These are phyloP conservation scores for Daldinia caldariorum DNA, from an alignment of 495 filamentous ascomycete species.

Conservation along the genomic window DNA sequence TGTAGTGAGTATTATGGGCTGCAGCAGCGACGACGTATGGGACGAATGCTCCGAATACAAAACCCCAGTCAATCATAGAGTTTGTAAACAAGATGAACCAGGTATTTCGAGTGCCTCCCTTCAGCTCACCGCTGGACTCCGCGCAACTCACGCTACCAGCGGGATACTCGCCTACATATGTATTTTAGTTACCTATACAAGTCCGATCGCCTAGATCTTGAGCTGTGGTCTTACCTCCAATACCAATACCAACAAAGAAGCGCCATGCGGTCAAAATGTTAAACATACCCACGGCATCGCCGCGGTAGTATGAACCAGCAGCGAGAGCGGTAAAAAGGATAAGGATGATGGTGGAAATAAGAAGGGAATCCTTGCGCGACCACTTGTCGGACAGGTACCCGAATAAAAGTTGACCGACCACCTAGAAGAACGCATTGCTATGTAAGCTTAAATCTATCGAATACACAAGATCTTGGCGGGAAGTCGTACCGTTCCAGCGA, in stretches of 20 bases:
- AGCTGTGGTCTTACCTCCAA: constrained; percentile 77
- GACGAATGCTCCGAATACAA: constrained; percentile 78
- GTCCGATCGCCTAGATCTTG: constrained; percentile 63
- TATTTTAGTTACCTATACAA: constrained; percentile 64
- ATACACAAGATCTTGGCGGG: background rate
- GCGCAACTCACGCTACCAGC: constrained; percentile 86
- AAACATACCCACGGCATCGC: constrained; percentile 75
- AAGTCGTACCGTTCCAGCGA: constrained; percentile 75
- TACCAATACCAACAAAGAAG: constrained; percentile 74
- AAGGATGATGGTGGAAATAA: constrained; percentile 82
- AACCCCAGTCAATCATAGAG: constrained; percentile 84
- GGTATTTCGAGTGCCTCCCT: constrained; percentile 78
- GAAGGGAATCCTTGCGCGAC: constrained; percentile 82
- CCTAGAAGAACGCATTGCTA: constrained; percentile 31
- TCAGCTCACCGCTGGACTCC: constrained; percentile 84
- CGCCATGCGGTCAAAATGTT: constrained; percentile 85
- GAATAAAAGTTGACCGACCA: constrained; percentile 84
- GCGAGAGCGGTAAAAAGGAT: constrained; percentile 84
- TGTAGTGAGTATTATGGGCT: constrained; percentile 72
- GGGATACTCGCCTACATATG: constrained; percentile 80
- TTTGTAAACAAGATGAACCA: constrained; percentile 98
- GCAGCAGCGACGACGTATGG: constrained; percentile 76
- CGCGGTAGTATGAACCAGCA: constrained; percentile 76
- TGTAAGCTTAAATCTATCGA: constrained; percentile 14
- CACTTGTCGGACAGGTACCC: constrained; percentile 85